Evolutionary conservation across 169 alveolate genomes (phyloP).

Genomic region (Besnoitia besnoiti): DNA sequence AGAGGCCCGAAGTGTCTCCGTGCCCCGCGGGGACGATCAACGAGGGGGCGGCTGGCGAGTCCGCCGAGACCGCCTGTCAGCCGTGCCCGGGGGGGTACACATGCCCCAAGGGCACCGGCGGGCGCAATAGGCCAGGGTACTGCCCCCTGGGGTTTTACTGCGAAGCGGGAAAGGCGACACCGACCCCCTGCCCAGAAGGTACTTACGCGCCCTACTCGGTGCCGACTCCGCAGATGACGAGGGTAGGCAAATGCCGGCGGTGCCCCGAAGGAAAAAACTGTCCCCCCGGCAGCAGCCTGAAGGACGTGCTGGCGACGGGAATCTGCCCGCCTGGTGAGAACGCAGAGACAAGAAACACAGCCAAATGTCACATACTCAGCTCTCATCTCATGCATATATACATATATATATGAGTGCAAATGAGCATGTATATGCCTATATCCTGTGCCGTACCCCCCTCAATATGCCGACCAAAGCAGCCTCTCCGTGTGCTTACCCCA

Average conservation of each 20-base stretch:
- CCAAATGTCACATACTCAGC: background rate
- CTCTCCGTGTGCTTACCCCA: too few species aligned
- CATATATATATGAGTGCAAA: background rate
- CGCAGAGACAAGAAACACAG: background rate
- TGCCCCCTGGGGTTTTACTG: constrained; percentile 9
- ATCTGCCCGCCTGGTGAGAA: background rate
- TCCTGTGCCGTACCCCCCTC: too few species aligned
- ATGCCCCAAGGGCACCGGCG: constrained; percentile 4
- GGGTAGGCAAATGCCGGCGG: background rate
- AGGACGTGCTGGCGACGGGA: background rate
- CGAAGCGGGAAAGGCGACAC: background rate
- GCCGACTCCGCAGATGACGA: background rate
- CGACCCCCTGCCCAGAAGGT: constrained; percentile 8
- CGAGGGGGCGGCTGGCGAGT: background rate
- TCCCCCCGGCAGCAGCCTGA: background rate
- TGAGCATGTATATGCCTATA: background rate
- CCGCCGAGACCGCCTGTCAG: background rate
- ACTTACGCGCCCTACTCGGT: background rate
- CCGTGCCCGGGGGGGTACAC: background rate
- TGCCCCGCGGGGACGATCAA: background rate
- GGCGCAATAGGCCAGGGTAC: background rate
- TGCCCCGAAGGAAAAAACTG: background rate
- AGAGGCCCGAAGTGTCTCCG: constrained; percentile 24
- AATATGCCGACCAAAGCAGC: too few species aligned
- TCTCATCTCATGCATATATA: background rate